Evolutionary conservation across 257 asterid species (phyloP), one percentile per base, ranked within the genome.

Genomic region (Echites panduratus): DNA sequence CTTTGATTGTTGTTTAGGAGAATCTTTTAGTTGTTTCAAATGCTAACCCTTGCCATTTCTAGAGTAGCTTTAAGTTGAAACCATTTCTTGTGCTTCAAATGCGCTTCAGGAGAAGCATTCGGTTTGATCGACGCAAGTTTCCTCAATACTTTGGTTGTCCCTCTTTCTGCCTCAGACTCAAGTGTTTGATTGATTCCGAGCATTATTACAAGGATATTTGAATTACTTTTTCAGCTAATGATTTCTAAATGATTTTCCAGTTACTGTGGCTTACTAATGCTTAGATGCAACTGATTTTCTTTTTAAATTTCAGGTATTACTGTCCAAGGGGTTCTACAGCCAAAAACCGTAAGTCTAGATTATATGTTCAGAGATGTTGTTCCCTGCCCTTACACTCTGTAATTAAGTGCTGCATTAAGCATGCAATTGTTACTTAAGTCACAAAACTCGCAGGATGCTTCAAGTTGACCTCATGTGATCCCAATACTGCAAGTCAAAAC

Each of bases 391-490:
- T 58, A 2, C 43, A 66, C 40, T 58, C 26, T 48, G 38, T n/a
- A 52, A 61, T 26, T 64, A 26, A 26, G 48, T 73, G 47, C 24
- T 54, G 27, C n/a, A 2, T 52, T 35, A 68, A 35, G 67, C 56
- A 48, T 57, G 52, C 17, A 19, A 78, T 53, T 66, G 27, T 76
- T 48, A 52, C 47, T 72, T 16, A n/a, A n/a, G n/a, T n/a, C n/a
- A 63, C 68, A 7, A 70, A 68, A 35, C 57, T 68, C 73, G 78
- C 81, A 91, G 97, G 85, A 52, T 91, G 97, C 82, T 86, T 83
- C 79, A 87, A 74, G 88, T 73, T 91, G 85, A 83, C 95, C 12
- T 80, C 96, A 5, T 91, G 97, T 70, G 82, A 84, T 70, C 77
- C 90, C 68, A 81, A 76, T 71, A 76, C 95, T 5, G 85, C 77